A percentile compares a stretch with the other conserved stretches of the same genome.
These are phyloP conservation scores for Brassica cretica DNA, from an alignment of 345 rosid species.

Conservation along the genomic window DNA sequence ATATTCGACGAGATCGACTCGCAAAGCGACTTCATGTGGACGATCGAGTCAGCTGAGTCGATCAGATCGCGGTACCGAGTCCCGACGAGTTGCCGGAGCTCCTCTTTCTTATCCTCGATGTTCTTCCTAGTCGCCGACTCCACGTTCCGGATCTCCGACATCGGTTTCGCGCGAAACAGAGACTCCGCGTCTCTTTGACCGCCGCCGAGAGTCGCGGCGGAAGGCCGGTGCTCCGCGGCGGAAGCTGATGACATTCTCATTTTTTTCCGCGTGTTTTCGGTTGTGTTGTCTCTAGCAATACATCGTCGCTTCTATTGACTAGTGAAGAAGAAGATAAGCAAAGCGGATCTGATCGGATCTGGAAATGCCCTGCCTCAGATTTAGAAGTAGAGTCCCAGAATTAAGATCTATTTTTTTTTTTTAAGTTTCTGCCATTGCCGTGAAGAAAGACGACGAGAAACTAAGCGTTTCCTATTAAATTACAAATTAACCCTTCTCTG, in stretches of 20 bases:
- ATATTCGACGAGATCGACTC: slow-evolving; percentile 69
- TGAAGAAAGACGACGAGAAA: slow-evolving; percentile 33
- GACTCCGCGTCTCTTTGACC: slow-evolving; percentile 85
- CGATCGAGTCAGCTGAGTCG: slow-evolving; percentile 93
- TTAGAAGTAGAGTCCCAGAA: slow-evolving; percentile 19
- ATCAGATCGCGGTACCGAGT: slow-evolving; percentile 90
- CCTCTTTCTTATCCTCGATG: slow-evolving; percentile 91
- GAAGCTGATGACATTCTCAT: slow-evolving; percentile 51
- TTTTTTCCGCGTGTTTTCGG: slow-evolving; percentile 12
- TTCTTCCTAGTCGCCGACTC: slow-evolving; percentile 71
- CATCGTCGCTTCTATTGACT: slow-evolving; percentile 16
- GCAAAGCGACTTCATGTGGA: slow-evolving; percentile 81
- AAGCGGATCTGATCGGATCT: slow-evolving; percentile 37
- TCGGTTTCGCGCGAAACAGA: slow-evolving; percentile 72
- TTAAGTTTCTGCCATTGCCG: slow-evolving; percentile 29
- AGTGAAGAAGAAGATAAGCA: slow-evolving; percentile 6
- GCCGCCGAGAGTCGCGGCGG: slow-evolving; percentile 45
- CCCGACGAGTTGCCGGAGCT: slow-evolving; percentile 88
- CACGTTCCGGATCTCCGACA: slow-evolving; percentile 74
- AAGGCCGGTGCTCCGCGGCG: slow-evolving; percentile 44
- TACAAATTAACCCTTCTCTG: slow-evolving; percentile 12
- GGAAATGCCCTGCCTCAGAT: slow-evolving; percentile 34
- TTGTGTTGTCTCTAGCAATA: slow-evolving; percentile 22
- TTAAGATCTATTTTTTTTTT: slow-evolving; percentile 28
- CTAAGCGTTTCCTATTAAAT: not conserved